Base-by-base conservation (phyloP, 345 rosid genomes). In the Eucalyptus cloeziana region DNA sequence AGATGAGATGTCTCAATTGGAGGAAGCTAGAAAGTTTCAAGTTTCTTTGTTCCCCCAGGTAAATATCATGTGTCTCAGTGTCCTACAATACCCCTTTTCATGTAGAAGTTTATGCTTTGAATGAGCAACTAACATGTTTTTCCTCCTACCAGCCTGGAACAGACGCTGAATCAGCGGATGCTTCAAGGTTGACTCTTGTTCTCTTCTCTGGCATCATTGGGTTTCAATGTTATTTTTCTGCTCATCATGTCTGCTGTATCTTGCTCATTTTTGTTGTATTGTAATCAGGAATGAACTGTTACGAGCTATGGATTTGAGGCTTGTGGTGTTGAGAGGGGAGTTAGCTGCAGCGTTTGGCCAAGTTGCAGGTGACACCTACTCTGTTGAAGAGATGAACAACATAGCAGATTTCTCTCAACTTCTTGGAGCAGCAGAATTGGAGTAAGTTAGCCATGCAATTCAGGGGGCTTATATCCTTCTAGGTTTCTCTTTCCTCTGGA, bases 11-110 rank as follows among this genome's bases (percentile, higher is more conserved):
- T 92, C 93, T 91, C 95, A 93, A 87, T 91, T 94, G 93, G 95
- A 94, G 91, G 96, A 94, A 88, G 93, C 94, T 85, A 95, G 94
- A 90, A 94, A 92, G 56, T 94, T 94, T 88, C 96, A 95, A 88
- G 89, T 94, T 92, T 92, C 95, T 87, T 90, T 94, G 86, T 92
- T 92, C 89, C 71, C 91, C 86, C 90, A 91, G 94, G 96, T 95
- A 91, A 89, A 51, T 51, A 33, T 51, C 37, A 27, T 37, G n/a
- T 86, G 69, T 60, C 87, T 86, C 16, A 54, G 37, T 33, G 87
- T 33, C 64, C 67, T 86, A 6, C 87, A 54, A 54, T 52, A 40
- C 76, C 76, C 85, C 45, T 86, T 88, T 64, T 83, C 56, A 10
- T 60, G 30, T 12, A n/a, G 21, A 30, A 31, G 51, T 15, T 43